Conservation (phyloP, 352 stramenopile genomes). For the Globisporangium mamillatum region DNA sequence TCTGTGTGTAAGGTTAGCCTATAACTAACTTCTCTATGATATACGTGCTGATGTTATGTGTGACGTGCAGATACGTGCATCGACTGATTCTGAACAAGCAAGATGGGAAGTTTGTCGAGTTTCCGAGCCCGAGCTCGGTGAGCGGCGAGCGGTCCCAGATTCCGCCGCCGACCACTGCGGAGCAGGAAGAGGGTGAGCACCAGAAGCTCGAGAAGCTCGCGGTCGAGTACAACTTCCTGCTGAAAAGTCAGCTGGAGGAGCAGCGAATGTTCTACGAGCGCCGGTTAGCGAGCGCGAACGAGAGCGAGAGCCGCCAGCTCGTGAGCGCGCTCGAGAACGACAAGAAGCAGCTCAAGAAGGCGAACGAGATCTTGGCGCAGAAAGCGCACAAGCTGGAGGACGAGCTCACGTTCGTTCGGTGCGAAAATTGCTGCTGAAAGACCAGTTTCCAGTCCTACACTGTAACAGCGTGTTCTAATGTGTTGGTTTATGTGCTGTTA, state of each 20-base stretch:
- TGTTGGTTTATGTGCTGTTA: conserved; percentile 15
- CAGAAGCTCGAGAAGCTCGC: conserved; percentile 95
- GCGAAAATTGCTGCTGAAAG: neutral
- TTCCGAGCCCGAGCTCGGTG: conserved; percentile 79
- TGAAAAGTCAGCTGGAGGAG: conserved; percentile 96
- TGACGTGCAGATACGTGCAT: conserved; percentile 58
- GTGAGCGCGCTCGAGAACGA: conserved; percentile 68
- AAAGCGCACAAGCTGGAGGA: conserved; percentile 81
- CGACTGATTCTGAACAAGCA: conserved; percentile 89
- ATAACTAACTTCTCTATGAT: conserved; percentile 16
- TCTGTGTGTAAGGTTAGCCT: neutral
- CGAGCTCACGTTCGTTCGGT: conserved; percentile 81
- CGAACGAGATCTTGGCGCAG: conserved; percentile 54
- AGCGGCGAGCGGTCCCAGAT: conserved; percentile 72
- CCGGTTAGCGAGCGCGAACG: conserved; percentile 52
- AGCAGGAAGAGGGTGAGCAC: conserved; percentile 92
- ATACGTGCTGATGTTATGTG: neutral
- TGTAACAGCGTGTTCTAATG: neutral
- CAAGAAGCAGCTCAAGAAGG: conserved; percentile 78
- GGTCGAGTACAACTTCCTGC: conserved; percentile 94
- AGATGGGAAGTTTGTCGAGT: conserved; percentile 96
- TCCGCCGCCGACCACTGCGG: conserved; percentile 53
- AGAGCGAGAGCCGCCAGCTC: conserved; percentile 52
- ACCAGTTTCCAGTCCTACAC: neutral
- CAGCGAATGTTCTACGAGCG: conserved; percentile 94